Evolutionary conservation across 2,329 filamentous ascomycete genomes (phyloP).

Genomic region (Diaporthe amygdali): DNA sequence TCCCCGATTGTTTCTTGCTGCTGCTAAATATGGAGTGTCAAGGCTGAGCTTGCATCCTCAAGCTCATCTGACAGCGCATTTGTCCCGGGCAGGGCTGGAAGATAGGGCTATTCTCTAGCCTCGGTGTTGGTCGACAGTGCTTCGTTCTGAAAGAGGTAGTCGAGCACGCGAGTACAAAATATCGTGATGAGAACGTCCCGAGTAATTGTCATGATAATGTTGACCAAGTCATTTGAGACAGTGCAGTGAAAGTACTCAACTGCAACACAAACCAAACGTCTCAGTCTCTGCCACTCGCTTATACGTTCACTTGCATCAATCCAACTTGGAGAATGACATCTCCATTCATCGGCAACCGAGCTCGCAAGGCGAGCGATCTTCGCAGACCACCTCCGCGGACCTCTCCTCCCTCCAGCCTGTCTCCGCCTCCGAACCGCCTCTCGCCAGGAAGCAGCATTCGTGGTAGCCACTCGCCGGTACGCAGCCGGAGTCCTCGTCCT

Average conservation of each 20-base stretch:
- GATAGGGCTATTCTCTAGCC: background rate
- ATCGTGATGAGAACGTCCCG: background rate
- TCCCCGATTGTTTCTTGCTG: background rate
- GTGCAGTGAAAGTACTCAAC: background rate
- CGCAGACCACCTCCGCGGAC: background rate
- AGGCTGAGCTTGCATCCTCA: background rate
- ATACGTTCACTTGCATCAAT: background rate
- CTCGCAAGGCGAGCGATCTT: background rate
- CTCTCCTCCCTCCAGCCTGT: background rate
- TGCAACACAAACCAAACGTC: background rate
- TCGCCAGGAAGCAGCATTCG: background rate
- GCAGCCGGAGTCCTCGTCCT: constrained; percentile 38
- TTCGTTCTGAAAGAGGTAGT: background rate
- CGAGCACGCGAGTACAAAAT: constrained; percentile 10
- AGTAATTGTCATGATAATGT: background rate
- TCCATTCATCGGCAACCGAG: background rate
- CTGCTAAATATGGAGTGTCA: background rate
- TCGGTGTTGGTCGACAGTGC: background rate
- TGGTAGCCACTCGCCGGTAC: background rate
- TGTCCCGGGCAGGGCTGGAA: background rate
- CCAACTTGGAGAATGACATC: background rate
- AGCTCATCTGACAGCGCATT: constrained; percentile 7
- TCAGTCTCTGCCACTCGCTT: background rate
- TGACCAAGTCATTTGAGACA: background rate
- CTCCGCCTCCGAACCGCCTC: background rate